Percentiles rank a stretch among this genome's conserved stretches.
These are phyloP conservation scores for Spizellomyces punctatus DNA, from an alignment of 192 early-diverging fungal species.

Conservation along the genomic window DNA sequence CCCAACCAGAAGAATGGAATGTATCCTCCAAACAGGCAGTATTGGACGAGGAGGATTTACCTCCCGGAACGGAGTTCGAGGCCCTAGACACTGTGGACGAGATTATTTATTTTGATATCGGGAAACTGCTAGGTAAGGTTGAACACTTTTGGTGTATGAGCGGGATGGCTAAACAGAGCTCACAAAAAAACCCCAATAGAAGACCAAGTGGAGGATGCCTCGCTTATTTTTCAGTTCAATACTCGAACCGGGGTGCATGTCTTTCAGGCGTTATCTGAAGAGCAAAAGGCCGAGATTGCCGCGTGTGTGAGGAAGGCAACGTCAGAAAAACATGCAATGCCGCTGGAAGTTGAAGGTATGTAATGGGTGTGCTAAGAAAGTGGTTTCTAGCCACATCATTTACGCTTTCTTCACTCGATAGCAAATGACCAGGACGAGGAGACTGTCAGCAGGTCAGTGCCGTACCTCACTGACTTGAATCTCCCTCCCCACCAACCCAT, in stretches of 20 bases:
- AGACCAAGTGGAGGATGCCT: slow-evolving; percentile 8
- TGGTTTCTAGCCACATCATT: not conserved
- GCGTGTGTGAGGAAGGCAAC: not conserved
- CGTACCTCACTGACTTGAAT: no score
- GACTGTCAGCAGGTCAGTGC: no score
- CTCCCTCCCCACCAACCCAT: not conserved
- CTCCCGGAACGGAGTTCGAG: not conserved
- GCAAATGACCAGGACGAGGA: not conserved
- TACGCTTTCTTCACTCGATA: not conserved
- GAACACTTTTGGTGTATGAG: not conserved
- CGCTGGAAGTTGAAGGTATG: not conserved
- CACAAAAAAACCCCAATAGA: not conserved
- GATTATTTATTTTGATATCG: slow-evolving; percentile 10
- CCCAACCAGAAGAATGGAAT: not conserved
- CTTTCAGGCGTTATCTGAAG: not conserved
- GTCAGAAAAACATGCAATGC: not conserved
- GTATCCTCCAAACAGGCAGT: not conserved
- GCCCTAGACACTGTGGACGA: not conserved
- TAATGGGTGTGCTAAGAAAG: not conserved
- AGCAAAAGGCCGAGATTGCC: slow-evolving; percentile 2
- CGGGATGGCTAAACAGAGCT: not conserved
- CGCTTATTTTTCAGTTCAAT: slow-evolving; percentile 18
- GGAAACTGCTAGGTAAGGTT: not conserved
- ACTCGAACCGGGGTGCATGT: slow-evolving; percentile 1
- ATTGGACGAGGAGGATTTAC: not conserved